Base-by-base conservation (phyloP, 2,329 filamentous ascomycete species). In the Colletotrichum sp. region DNA sequence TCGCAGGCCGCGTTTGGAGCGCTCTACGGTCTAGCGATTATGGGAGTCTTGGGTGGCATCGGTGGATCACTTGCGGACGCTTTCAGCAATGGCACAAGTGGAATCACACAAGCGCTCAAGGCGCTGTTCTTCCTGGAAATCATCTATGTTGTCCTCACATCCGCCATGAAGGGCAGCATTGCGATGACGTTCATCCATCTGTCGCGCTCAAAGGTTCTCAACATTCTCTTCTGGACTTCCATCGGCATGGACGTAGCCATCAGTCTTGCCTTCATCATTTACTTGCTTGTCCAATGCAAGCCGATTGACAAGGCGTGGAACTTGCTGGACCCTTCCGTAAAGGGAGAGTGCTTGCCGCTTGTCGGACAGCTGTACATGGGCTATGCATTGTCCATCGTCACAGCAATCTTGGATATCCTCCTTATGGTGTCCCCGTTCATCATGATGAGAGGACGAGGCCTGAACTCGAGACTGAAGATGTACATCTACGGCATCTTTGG, bases 151-250 rank as follows among this genome's bases (percentile, higher is more conserved):
- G 72, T 75, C 5, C 72, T 75, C 28, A 75, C 72, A 18, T 75
- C 72, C 2, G 72, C 72, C 22, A 75, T 75, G 72, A 75, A 75
- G 57, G 72, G 68, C 8, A 75, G 72, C 16, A 75, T 75, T n/a
- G 72, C 72, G 5, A 48, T 75, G 9, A 75, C 72, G 1, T 75
- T 75, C 16, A 75, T 75, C 39, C 72, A 28, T n/a, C 60, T 75
- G 5, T 75, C 72, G 18, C 72, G 68, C 28, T 75, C 72, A 1
- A 75, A 22, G 62, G 15, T 67, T 15, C 68, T 75, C 6, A 75
- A 22, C 8, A 7, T 9, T 8, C 52, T 75, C 2, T 67, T 75
- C 24, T 75, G 72, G 72, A 69, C 36, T 16, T 75, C 72, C 22
- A 75, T 75, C 44, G 72, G n/a, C 2, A 4, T 75, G 62, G 72